phyloP scores from a whole-genome alignment of 306 rosid genomes.

The Rosa multiflora region DNA sequence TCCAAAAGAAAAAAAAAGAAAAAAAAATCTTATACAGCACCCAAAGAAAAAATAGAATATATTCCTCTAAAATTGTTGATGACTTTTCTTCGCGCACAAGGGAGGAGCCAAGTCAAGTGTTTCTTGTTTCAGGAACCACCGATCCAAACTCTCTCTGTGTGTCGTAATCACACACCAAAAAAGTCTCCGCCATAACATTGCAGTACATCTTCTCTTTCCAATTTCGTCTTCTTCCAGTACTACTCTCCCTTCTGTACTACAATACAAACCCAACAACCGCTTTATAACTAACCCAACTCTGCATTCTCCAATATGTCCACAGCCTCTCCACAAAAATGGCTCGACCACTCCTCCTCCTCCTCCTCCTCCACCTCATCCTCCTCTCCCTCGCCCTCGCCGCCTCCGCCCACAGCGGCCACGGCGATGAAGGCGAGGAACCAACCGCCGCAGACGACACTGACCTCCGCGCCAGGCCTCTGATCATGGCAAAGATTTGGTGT shows the following conservation, averaged over 20 bases:
- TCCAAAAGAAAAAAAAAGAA: too few species aligned
- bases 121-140: neutral
- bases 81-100: neutral
- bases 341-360: neutral
- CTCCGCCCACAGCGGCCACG: constrained; percentile 54
- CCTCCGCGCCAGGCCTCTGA: constrained; percentile 51
- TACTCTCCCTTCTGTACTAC: constrained; percentile 7
- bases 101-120: neutral
- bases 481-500: constrained; percentile 55
- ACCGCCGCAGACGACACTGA: neutral
- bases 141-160: neutral
- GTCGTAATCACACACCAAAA: neutral
- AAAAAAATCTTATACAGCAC: too few species aligned
- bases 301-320: neutral
- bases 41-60: too few species aligned
- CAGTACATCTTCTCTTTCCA: neutral
- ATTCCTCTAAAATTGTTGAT: too few species aligned
- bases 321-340: neutral
- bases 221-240: constrained; percentile 14
- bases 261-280: neutral
- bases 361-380: constrained; percentile 15
- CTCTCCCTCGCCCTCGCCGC: constrained; percentile 41
- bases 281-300: neutral
- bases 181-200: constrained; percentile 1
- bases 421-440: constrained; percentile 17